Evolutionary conservation across 768 basidiomycete species (phyloP), one percentile per base, ranked within the genome.

Genomic region (Lentinula sp.): DNA sequence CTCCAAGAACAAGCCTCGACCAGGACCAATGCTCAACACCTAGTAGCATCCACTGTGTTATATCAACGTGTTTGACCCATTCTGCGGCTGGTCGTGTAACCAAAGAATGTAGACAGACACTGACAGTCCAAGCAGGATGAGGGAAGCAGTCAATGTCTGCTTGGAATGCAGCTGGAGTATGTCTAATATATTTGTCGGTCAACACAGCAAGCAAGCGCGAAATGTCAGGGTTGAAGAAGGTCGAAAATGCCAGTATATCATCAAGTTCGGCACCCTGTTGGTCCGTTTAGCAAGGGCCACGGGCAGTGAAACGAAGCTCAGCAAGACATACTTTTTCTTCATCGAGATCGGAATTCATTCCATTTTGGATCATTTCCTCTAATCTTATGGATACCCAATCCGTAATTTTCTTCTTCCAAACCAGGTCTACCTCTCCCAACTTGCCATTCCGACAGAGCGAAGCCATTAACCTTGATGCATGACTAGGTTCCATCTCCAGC

Each of bases 371-470:
- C 48, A 43, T 16, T 35, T 46, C 51, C 23, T 21, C 75, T 80
- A 83, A n/a, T 48, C 64, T 34, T 69, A 66, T 16, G 89, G 69
- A 64, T 75, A 81, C 72, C 79, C 84, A 84, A 3, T 65, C 67
- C 67, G 84, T 83, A 10, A 89, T 63, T 54, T 75, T 79, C 56
- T 76, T 76, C 68, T 76, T 80, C 86, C 85, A 88, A 3, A 80
- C 80, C 21, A 81, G 63, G 69, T 89, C 86, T 35, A 81, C 78
- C 5, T 84, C 84, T 3, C 65, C 74, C n/a, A 91, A 66, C 61
- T 81, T 82, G 64, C 79, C 79, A n/a, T 72, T 68, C 52, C 72
- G 71, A 62, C 72, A 73, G 39, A 90, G 72, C 5, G 71, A 71
- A 0, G 83, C 81, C 15, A 88, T 71, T 60, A 89, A 74, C 18